A percentile compares a stretch with the other conserved stretches of the same genome.
Evolutionary conservation across 2,329 filamentous ascomycete species (phyloP).

Genomic region (Allantophomopsis cytisporea): DNA sequence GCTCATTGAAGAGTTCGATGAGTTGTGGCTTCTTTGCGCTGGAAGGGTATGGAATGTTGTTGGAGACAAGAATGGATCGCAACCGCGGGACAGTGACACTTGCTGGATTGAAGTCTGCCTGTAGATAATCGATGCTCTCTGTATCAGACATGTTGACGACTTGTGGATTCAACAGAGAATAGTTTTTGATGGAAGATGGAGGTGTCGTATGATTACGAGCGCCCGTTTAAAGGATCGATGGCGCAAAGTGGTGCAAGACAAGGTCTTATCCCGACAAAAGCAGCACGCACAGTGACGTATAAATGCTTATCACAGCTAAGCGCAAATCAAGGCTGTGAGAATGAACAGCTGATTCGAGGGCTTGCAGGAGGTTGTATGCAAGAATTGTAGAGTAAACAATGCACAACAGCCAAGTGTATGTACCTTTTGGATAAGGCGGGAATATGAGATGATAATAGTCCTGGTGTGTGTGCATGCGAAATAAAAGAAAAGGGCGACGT

Average conservation of each 20-base stretch:
- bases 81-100: conserved; percentile 77
- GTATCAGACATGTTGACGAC: conserved; percentile 40
- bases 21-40: conserved; percentile 88
- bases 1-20: conserved; percentile 66
- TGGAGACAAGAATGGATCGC: conserved; percentile 80
- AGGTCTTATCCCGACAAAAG: no score
- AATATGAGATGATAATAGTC: no score
- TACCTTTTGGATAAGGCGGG: not conserved
- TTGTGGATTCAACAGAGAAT: not conserved
- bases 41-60: conserved; percentile 74
- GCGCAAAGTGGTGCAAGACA: no score
- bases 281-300: no score
- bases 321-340: no score
- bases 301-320: no score
- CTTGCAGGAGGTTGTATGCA: no score
- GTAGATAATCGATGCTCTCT: conserved; percentile 66
- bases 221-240: no score
- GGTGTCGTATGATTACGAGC: not conserved
- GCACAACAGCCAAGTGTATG: not conserved
- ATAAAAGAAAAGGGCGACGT: no score
- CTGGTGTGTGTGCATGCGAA: no score
- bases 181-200: not conserved
- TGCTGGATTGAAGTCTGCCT: conserved; percentile 73
- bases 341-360: no score
- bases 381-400: not conserved